Evolutionary conservation across 805 yeast species (phyloP).

Genomic region (Candida coleopterorum): DNA sequence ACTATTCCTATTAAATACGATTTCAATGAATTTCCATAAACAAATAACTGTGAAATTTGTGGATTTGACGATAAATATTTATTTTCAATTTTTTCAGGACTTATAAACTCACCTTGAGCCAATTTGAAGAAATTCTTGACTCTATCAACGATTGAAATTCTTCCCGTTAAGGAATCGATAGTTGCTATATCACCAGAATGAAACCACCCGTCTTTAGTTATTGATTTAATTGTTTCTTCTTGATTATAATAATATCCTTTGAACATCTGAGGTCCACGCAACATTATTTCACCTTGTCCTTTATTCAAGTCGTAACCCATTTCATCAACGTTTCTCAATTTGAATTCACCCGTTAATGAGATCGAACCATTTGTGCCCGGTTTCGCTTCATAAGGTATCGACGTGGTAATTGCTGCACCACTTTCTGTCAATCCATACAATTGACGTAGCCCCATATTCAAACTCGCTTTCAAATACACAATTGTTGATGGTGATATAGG

Average conservation of each 20-base stretch:
- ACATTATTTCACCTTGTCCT: conserved; percentile 41
- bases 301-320: conserved; percentile 18
- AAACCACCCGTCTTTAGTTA: conserved; percentile 59
- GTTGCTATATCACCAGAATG: conserved; percentile 59
- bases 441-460: conserved; percentile 24
- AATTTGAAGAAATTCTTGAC: conserved; percentile 70
- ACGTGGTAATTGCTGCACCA: conserved; percentile 18
- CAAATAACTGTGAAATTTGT: conserved; percentile 45
- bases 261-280: conserved; percentile 64
- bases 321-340: conserved; percentile 13
- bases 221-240: conserved; percentile 47
- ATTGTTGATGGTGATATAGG: conserved; percentile 22
- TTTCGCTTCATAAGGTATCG: conserved; percentile 15
- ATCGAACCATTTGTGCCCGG: conserved; percentile 25
- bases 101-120: conserved; percentile 49
- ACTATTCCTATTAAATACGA: conserved; percentile 53
- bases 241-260: conserved; percentile 50
- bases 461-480: conserved; percentile 20
- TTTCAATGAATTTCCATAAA: conserved; percentile 56
- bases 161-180: conserved; percentile 44
- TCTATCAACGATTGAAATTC: conserved; percentile 58
- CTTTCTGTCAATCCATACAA: conserved; percentile 34
- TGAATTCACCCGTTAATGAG: conserved; percentile 16
- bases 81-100: conserved; percentile 69
- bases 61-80: conserved; percentile 49